A percentile compares a stretch with the other conserved stretches of the same genome.
phyloP scores from a whole-genome alignment of 2,329 filamentous ascomycete genomes.

The Chaetomiaceae sp. region DNA sequence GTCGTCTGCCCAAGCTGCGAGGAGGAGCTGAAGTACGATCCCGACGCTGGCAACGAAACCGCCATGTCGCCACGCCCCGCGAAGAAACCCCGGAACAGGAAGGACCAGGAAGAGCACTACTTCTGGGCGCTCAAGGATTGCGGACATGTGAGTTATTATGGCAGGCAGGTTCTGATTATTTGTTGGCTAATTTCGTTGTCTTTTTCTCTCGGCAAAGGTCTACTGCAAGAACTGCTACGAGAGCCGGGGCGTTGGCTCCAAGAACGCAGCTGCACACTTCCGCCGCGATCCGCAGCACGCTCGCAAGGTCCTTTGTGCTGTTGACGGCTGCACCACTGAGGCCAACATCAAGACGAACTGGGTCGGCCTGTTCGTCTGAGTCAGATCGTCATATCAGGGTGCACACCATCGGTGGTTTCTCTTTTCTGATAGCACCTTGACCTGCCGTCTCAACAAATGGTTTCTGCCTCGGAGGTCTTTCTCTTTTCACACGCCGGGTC shows the following conservation, averaged over 20 bases:
- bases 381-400: too few relatives aligned
- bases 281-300: conserved; percentile 30
- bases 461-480: too few relatives aligned
- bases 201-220: conserved; percentile 41
- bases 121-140: conserved; percentile 91
- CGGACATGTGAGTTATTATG: conserved; percentile 80
- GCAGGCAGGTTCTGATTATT: too few relatives aligned
- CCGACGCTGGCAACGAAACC: conserved; percentile 34
- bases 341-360: conserved; percentile 51
- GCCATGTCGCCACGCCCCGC: conserved; percentile 26
- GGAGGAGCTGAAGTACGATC: conserved; percentile 74
- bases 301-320: conserved; percentile 46
- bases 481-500: too few relatives aligned
- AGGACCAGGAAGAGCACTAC: conserved; percentile 64
- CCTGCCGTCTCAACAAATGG: too few relatives aligned
- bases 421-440: too few relatives aligned
- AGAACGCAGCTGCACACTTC: conserved; percentile 34
- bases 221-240: conserved; percentile 61
- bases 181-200: neutral
- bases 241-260: conserved; percentile 42
- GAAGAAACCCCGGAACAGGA: conserved; percentile 43
- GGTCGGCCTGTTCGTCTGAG: conserved; percentile 56
- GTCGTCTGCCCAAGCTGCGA: conserved; percentile 84
- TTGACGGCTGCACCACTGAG: conserved; percentile 52
- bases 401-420: too few relatives aligned